These are phyloP conservation scores for Rosa multiflora DNA, from an alignment of 306 rosid species.

Conservation along the genomic window DNA sequence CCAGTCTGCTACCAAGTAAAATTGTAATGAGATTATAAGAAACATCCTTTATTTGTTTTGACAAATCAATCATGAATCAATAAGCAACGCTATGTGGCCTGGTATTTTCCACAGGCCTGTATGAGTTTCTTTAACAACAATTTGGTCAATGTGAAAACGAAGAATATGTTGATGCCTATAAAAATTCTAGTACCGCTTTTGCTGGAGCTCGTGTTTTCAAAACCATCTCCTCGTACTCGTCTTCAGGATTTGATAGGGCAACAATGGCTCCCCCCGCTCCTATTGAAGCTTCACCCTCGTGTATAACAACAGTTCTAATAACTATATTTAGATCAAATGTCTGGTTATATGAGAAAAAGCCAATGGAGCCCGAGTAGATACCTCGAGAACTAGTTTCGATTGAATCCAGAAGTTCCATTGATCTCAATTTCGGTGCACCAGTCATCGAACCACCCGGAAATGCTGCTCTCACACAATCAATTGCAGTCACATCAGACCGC, in stretches of 20 bases:
- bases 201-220: conserved; percentile 81
- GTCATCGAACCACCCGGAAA: conserved; percentile 99
- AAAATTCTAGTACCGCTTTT: conserved; percentile 62
- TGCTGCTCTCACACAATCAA: conserved; percentile 87
- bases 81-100: conserved; percentile 5
- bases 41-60: conserved; percentile 4
- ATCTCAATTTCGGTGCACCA: conserved; percentile 96
- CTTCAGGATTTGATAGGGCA: conserved; percentile 84
- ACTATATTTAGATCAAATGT: conserved; percentile 96
- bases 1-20: neutral
- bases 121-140: conserved; percentile 5
- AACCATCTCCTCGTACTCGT: conserved; percentile 89
- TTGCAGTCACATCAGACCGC: conserved; percentile 48
- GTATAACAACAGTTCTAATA: conserved; percentile 81
- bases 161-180: conserved; percentile 29
- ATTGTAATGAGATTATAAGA: neutral
- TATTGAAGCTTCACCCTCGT: conserved; percentile 83
- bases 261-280: conserved; percentile 99
- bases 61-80: conserved; percentile 11
- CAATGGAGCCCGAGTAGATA: conserved; percentile 90
- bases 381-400: conserved; percentile 83
- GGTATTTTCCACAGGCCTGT: conserved; percentile 16
- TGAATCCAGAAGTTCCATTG: conserved; percentile 89
- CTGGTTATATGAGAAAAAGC: conserved; percentile 86
- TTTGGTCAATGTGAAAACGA: neutral